Evolutionary conservation across 177 flowering plant species (phyloP), one percentile per base, ranked within the genome.

Genomic region (Vitis hybrid): DNA sequence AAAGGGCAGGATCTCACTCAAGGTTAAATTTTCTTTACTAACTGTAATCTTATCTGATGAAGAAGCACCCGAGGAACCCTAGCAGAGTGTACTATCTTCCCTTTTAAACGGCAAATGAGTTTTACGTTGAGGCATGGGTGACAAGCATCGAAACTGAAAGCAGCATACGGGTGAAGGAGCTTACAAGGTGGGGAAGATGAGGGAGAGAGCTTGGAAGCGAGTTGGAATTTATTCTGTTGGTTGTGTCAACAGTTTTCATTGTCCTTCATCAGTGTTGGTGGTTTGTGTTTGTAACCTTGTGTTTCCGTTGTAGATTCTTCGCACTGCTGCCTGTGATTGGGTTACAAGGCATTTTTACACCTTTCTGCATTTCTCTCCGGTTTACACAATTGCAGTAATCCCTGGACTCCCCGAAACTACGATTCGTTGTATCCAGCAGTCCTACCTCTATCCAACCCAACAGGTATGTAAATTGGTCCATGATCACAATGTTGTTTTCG

Each of bases 11-110:
- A 91, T 95, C 52, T 88, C 97, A 16, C 79, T 95, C 10, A 78
- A 79, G 61, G 99, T 93, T 2, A 93, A 82, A 83, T 95, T 88
- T 71, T 88, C 97, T 29, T 81, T 95, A 15, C 76, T 95, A 73
- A 87, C 98, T 20, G 83, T 82, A 1, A 65, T 82, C 31, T 78
- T 74, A 74, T 86, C 93, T 1, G 95, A 90, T 65, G 97, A 89
- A 10, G 97, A 89, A 52, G 70, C 19, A 18, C 11, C 50, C 3
- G 78, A 83, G 10, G 80, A 78, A 22, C 16, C 59, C 14, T 67
- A 67, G n/a, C 50, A 29, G 55, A 53, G 10, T 53, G 14, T 60
- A 11, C 55, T 73, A 31, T 62, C 9, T 4, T 49, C 56, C 50
- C 39, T 14, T 18, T 50, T 49, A 11, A 2, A 59, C 16, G 45